Evolutionary conservation across 1,284 basidiomycete genomes (phyloP), one percentile per base, ranked within the genome.

Genomic region (Naganishia cerealis): DNA sequence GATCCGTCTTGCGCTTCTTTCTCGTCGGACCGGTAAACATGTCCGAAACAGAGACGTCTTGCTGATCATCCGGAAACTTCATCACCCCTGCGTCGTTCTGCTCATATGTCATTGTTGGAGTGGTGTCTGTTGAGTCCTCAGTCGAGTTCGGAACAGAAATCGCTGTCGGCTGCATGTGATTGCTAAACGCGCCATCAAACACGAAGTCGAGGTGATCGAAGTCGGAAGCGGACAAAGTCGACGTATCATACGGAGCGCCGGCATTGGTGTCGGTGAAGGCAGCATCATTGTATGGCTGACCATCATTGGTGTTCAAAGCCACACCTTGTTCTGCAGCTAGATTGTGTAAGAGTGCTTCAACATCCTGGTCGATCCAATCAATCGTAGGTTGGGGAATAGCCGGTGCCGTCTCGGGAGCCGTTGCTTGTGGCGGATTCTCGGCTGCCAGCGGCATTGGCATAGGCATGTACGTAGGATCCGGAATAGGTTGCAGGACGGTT

Each of bases 1-100:
- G 65, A 52, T 70, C 69, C 42, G 69, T 70, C 56, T 70, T 70
- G 43, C 69, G 54, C 61, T 70, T 70, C 66, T 70, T 70, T 38
- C 69, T 39, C 15, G 66, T 67, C 38, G 69, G 69, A 9, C 54
- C 69, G 1, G 59, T 38, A 36, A 65, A 65, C 38, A 53, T 53
- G 36, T 62, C 54, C 10, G 58, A 13, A 18, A 38, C 52, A 18
- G 36, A 9, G 12, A 50, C 38, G 26, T 54, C 46, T 24, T 29
- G 56, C 24, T 67, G 46, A 42, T 57, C 21, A 8, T 6, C 21
- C 16, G 24, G 24, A 42, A 43, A 59, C 18, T 65, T 61, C 39
- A 36, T 55, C 21, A 55, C 24, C n/a, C 29, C 56, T 18, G 21
- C 18, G 12, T 13, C 21, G 13, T 46, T 46, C 29, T 42, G 56